A percentile compares a stretch with the other conserved stretches of the same genome.
phyloP scores from a whole-genome alignment of 495 filamentous ascomycete species.

The Aspergillus funiculosus region DNA sequence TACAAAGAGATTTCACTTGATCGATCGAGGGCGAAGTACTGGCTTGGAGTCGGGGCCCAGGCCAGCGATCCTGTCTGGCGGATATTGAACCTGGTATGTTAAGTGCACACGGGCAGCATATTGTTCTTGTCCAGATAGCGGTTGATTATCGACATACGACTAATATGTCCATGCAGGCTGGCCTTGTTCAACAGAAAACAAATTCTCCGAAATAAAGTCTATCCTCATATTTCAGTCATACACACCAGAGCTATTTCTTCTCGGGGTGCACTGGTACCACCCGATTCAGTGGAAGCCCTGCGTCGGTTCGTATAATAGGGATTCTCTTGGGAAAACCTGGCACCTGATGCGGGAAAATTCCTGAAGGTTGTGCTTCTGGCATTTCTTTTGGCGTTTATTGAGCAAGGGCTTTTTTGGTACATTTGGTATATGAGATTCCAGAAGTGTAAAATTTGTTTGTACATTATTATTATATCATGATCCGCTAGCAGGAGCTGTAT shows the following conservation, averaged over 20 bases:
- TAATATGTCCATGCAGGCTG: slow-evolving; percentile 12
- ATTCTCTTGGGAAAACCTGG: neutral
- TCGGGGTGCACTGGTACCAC: neutral
- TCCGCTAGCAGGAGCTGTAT: slow-evolving; percentile 4
- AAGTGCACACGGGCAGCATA: neutral
- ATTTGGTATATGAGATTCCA: slow-evolving; percentile 12
- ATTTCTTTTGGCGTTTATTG: slow-evolving; percentile 35
- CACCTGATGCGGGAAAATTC: neutral
- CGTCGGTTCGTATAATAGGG: neutral
- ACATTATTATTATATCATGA: slow-evolving; percentile 21
- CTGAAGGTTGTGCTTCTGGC: slow-evolving; percentile 19
- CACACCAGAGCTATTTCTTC: neutral
- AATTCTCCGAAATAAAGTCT: slow-evolving; percentile 1
- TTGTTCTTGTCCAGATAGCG: neutral
- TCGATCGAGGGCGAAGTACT: slow-evolving; percentile 75
- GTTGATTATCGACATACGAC: neutral
- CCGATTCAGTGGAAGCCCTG: neutral
- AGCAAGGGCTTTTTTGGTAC: slow-evolving; percentile 21
- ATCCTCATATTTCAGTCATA: slow-evolving; percentile 1
- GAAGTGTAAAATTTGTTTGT: slow-evolving; percentile 19
- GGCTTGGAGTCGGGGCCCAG: slow-evolving; percentile 94
- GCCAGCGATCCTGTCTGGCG: slow-evolving; percentile 85
- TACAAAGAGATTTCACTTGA: slow-evolving; percentile 91
- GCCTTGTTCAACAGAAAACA: slow-evolving; percentile 10
- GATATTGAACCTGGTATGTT: slow-evolving; percentile 74